Conservation (phyloP, 129 eudicot species). For the Arctium lappa region DNA sequence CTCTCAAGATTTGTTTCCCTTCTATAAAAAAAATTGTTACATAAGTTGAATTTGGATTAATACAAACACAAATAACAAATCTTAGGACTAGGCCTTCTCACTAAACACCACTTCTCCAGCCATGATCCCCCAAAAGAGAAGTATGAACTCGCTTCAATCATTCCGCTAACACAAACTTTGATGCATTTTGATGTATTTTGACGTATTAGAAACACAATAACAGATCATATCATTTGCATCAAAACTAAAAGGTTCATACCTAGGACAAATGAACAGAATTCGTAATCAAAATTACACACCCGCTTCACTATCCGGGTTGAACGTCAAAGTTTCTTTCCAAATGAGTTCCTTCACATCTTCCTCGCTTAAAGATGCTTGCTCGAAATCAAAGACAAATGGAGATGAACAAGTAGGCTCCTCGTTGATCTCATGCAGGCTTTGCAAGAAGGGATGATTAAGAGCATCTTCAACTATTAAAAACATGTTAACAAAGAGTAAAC, state of each 20-base stretch:
- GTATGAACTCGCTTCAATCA: background rate
- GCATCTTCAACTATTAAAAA: conserved; percentile 70
- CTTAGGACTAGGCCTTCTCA: background rate
- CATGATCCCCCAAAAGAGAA: background rate
- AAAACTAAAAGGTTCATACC: background rate
- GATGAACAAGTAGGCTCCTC: conserved; percentile 89
- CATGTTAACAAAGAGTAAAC: conserved; percentile 6
- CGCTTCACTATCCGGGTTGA: conserved; percentile 56
- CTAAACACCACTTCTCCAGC: background rate
- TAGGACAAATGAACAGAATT: background rate
- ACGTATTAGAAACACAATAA: background rate
- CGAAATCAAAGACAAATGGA: conserved; percentile 80
- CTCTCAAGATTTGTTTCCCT: background rate
- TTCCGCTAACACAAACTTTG: background rate
- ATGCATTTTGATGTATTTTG: background rate
- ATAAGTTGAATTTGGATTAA: background rate
- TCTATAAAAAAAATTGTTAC: background rate
- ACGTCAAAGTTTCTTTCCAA: conserved; percentile 68
- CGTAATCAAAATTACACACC: conserved; percentile 1
- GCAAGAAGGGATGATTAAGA: conserved; percentile 72
- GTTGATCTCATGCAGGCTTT: conserved; percentile 83
- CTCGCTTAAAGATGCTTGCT: conserved; percentile 67
- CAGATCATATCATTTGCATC: background rate
- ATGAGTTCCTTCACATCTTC: conserved; percentile 90
- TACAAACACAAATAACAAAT: background rate